Base-by-base conservation (phyloP, 352 stramenopile species). In the Phytophthora podocarpi region DNA sequence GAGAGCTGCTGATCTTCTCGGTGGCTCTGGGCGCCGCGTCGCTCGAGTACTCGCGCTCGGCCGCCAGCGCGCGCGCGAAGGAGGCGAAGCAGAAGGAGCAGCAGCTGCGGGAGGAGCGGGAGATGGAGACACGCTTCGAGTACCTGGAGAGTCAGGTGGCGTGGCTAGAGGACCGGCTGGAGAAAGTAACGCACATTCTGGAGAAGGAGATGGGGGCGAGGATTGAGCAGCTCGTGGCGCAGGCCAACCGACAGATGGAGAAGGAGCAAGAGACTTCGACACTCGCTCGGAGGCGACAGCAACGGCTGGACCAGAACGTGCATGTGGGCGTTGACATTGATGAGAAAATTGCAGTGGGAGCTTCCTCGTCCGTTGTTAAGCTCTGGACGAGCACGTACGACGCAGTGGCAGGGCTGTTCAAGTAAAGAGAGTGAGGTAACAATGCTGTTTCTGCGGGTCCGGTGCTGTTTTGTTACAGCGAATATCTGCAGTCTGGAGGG, bases 1-100 rank as follows among this genome's bases (percentile, higher is more conserved):
- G 85, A 24, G 85, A 94, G 61, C 35, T 87, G 27, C 72, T 94
- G 34, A 92, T 94, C 51, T 94, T 94, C 66, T 85, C 76, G 1
- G 85, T 94, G 21, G 85, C 85, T 5, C 35, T 94, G 35, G 79
- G 59, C 7, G 85, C 78, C 16, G 85, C 85, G 24, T 85, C 76
- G 13, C 80, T 89, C 32, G 85, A 94, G 68, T 94, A 94, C 66
- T 76, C 77, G 68, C 82, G 85, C 57, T 85, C 81, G 18, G 78
- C 63, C 23, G 63, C 70, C 32, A 90, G 70, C 34, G 58, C 68
- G 15, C 78, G 74, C 45, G 78, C 78, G 20, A 90, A 91, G 46
- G 81, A 93, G 59, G 64, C 74, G 20, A 67, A 80, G 31, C 63
- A 78, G 36, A 78, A 80, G 51, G 79, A 90, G 54, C 55, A 71